Percentiles rank a stretch among this genome's conserved stretches.
These are phyloP conservation scores for Phylloboletellus chloephorus DNA, from an alignment of 1,284 basidiomycete species.

Conservation along the genomic window DNA sequence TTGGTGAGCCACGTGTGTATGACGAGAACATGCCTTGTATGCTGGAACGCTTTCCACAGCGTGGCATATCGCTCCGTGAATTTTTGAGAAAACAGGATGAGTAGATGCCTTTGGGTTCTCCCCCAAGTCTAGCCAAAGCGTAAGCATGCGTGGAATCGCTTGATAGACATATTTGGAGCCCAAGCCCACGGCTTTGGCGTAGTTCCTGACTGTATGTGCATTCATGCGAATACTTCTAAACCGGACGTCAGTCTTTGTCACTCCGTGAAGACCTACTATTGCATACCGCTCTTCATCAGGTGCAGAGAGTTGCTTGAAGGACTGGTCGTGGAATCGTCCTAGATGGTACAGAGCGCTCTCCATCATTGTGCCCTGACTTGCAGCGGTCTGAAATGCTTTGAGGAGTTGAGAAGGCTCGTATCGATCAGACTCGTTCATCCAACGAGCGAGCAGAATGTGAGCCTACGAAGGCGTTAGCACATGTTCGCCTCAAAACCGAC, in stretches of 20 bases:
- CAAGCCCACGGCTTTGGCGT: constrained; percentile 67
- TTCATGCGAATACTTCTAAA: constrained; percentile 56
- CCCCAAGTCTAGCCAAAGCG: constrained; percentile 94
- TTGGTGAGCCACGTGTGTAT: not conserved
- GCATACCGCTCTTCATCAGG: constrained; percentile 50
- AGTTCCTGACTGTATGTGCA: constrained; percentile 62
- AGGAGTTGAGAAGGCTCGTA: constrained; percentile 54
- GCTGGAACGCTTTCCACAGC: constrained; percentile 60
- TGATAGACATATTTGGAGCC: constrained; percentile 98
- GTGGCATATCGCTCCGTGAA: constrained; percentile 51
- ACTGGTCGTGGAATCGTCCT: constrained; percentile 83
- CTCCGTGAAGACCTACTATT: not conserved
- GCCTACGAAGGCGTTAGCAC: constrained; percentile 47
- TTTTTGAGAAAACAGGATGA: constrained; percentile 45
- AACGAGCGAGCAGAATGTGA: constrained; percentile 82
- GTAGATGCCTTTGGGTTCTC: constrained; percentile 44
- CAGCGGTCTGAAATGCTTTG: constrained; percentile 23
- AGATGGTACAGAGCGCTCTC: constrained; percentile 84
- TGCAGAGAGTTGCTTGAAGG: constrained; percentile 49
- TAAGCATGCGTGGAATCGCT: constrained; percentile 89
- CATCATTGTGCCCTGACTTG: constrained; percentile 48
- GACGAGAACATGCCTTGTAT: constrained; percentile 58
- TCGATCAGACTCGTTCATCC: constrained; percentile 89
- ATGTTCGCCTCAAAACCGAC: not conserved
- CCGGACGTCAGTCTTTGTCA: constrained; percentile 4